Percentiles rank a stretch among this genome's conserved stretches.
Evolutionary conservation across 75 land plant species (phyloP).

Genomic region (Larix kaempferi): DNA sequence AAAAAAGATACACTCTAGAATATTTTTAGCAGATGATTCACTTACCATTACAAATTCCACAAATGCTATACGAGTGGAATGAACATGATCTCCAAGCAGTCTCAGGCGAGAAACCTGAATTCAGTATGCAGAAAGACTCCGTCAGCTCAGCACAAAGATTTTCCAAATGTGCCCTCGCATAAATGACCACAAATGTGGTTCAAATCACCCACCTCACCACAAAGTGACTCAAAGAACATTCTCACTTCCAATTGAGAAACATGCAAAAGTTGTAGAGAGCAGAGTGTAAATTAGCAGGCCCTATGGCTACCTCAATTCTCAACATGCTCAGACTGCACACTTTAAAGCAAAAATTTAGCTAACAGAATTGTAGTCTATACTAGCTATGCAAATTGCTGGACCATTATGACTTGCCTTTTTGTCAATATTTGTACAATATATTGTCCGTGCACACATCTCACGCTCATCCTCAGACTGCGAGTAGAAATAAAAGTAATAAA

Average conservation of each 20-base stretch:
- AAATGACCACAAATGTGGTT: background rate
- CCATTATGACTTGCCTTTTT: slow-evolving; percentile 49
- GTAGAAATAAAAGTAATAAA: slow-evolving; percentile 4
- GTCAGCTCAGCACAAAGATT: background rate
- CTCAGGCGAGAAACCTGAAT: slow-evolving; percentile 72
- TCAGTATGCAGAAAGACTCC: slow-evolving; percentile 3
- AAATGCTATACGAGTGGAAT: slow-evolving; percentile 78
- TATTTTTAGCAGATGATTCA: too few relatives aligned
- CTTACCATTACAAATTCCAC: slow-evolving; percentile 73
- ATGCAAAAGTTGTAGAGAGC: slow-evolving; percentile 22
- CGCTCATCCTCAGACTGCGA: slow-evolving; percentile 80
- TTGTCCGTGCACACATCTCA: slow-evolving; percentile 86
- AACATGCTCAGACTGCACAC: too few relatives aligned
- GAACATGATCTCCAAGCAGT: slow-evolving; percentile 68
- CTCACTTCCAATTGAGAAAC: slow-evolving; percentile 76
- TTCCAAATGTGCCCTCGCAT: background rate
- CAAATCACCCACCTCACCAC: slow-evolving; percentile 61
- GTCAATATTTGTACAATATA: slow-evolving; percentile 91
- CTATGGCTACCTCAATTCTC: too few relatives aligned
- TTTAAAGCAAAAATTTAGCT: too few relatives aligned
- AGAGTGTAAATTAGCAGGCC: background rate
- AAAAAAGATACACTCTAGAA: too few relatives aligned
- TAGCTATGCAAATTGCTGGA: too few relatives aligned
- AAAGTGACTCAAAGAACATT: slow-evolving; percentile 65
- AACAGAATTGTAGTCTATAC: too few relatives aligned